phyloP scores from a whole-genome alignment of 2,329 filamentous ascomycete species.

The Aureobasidium sp. region DNA sequence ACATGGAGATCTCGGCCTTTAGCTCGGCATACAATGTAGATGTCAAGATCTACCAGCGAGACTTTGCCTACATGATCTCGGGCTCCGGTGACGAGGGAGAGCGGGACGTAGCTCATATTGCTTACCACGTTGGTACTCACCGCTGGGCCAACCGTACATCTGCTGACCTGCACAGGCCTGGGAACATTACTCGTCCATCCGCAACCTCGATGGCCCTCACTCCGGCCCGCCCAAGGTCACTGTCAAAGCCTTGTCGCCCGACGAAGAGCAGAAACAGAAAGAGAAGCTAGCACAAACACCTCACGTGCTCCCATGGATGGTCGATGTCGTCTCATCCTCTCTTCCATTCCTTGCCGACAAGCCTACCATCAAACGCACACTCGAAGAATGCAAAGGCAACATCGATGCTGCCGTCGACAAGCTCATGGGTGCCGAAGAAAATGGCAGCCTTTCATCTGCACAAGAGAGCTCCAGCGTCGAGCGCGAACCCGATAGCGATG shows the following conservation, averaged over 20 bases:
- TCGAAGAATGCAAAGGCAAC: conserved; percentile 46
- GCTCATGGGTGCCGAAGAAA: conserved; percentile 41
- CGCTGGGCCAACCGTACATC: neutral
- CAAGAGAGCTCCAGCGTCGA: conserved; percentile 42
- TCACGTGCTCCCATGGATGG: conserved; percentile 46
- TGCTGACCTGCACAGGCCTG: conserved; percentile 39
- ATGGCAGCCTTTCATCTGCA: conserved; percentile 33
- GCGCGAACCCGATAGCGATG: conserved; percentile 43
- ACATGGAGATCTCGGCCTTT: conserved; percentile 60
- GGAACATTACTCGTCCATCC: conserved; percentile 59
- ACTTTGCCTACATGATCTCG: conserved; percentile 42
- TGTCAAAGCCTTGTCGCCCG: conserved; percentile 28
- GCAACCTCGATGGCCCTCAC: conserved; percentile 51
- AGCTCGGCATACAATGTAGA: conserved; percentile 51
- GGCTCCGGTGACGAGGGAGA: conserved; percentile 27
- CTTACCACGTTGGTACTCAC: conserved; percentile 49
- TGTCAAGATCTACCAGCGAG: conserved; percentile 52
- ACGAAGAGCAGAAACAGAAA: conserved; percentile 32
- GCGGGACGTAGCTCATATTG: conserved; percentile 46
- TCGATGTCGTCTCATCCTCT: conserved; percentile 43
- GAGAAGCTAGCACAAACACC: conserved; percentile 30
- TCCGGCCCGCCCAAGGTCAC: conserved; percentile 44
- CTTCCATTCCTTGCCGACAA: conserved; percentile 44
- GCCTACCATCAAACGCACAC: conserved; percentile 41
- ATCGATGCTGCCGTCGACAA: conserved; percentile 45